Base-by-base conservation (phyloP, 2,329 filamentous ascomycete genomes). In the Cytospora piceae region DNA sequence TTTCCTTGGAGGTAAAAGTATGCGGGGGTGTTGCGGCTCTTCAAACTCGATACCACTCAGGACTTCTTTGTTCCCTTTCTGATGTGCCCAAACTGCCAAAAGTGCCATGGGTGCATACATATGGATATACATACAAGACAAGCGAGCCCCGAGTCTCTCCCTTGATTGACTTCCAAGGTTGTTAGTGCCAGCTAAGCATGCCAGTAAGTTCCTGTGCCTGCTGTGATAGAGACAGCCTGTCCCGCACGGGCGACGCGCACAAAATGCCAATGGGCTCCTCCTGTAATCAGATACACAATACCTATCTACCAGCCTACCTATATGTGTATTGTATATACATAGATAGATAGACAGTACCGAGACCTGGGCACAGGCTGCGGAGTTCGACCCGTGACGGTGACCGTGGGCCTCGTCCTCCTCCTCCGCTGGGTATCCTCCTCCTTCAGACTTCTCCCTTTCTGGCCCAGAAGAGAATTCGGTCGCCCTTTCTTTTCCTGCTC, bases 101-200 rank as follows among this genome's bases (percentile, higher is more conserved):
- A 32, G 59, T 42, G 32, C 49, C 37, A 31, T 29, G 37, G 56
- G 53, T 63, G 39, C 51, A 24, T 60, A 22, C 39, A 49, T 34
- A 56, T 51, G 34, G 31, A 22, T 53, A 37, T 57, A 37, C n/a
- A 37, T 57, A 57, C 20, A 34, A 54, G 55, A 49, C 15, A 49
- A 62, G 34, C 27, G 60, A 65, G 37, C n/a, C 15, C 46, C 46
- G 46, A 49, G n/a, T 27, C 29, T n/a, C 39, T 67, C 65, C 65
- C 65, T 65, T 67, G 53, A 20, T 46, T n/a, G 39, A 42, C 39
- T 42, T n/a, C 17, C 39, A 17, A 57, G 53, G 27, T n/a, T 61
- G 51, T 65, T 67, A 63, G 46, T 61, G 58, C 54, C 58, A 57
- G 34, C 17, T 59, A 31, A 66, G 31, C 66, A 67, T 63, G 61